Evolutionary conservation across 495 filamentous ascomycete species (phyloP).

Genomic region (Lentithecium fluviatile): DNA sequence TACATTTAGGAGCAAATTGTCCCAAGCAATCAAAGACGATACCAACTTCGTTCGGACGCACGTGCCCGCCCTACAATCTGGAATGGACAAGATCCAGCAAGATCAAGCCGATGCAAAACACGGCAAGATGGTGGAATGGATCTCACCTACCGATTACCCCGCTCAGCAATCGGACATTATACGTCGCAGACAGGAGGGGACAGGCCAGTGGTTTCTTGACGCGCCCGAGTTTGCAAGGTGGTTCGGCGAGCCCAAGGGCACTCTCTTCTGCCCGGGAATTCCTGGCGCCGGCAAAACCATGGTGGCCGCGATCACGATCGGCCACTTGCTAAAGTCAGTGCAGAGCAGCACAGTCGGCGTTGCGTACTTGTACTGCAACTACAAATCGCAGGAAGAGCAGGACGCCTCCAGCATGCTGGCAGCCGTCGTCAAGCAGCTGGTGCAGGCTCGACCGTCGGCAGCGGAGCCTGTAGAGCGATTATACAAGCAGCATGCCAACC

Average conservation of each 20-base stretch:
- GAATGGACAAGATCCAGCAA: neutral
- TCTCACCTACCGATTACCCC: constrained; percentile 19
- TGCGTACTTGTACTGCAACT: constrained; percentile 48
- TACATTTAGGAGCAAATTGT: constrained; percentile 15
- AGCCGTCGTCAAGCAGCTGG: constrained; percentile 46
- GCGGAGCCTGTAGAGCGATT: neutral
- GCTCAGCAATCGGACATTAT: constrained; percentile 43
- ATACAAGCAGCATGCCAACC: neutral
- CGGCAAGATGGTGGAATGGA: neutral
- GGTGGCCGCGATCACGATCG: constrained; percentile 36
- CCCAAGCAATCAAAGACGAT: constrained; percentile 10
- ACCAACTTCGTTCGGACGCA: neutral
- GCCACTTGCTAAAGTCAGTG: constrained; percentile 32
- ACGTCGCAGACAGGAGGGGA: constrained; percentile 39
- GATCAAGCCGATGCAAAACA: neutral
- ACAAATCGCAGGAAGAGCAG: constrained; percentile 42
- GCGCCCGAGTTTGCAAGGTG: constrained; percentile 42
- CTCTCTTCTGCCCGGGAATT: too few species aligned
- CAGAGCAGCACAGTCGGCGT: constrained; percentile 35
- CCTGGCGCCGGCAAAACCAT: constrained; percentile 38
- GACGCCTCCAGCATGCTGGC: constrained; percentile 39
- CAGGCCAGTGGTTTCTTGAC: constrained; percentile 46
- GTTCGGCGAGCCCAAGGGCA: constrained; percentile 33
- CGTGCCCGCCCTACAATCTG: neutral
- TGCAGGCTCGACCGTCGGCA: constrained; percentile 32